A percentile compares a stretch with the other conserved stretches of the same genome.
These are phyloP conservation scores for Lachancea cidri DNA, from an alignment of 805 yeast species.

Conservation along the genomic window DNA sequence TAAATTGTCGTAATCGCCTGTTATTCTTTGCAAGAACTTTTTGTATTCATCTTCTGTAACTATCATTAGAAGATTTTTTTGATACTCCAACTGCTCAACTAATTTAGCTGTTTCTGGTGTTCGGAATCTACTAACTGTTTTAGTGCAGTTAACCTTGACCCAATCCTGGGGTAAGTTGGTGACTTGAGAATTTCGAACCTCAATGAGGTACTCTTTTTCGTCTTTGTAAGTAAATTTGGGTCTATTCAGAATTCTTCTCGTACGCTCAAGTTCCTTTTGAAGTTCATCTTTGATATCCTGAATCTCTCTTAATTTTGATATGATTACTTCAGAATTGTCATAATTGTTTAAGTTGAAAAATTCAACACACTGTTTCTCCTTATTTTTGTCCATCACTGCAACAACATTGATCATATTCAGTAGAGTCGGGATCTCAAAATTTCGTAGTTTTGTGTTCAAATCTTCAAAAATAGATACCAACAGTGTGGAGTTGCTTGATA, in stretches of 20 bases:
- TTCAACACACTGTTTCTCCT: constrained; percentile 40
- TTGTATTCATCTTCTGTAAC: constrained; percentile 26
- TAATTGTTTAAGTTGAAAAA: constrained; percentile 38
- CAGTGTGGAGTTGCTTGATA: constrained; percentile 25
- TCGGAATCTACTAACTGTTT: constrained; percentile 64
- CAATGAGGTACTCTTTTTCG: constrained; percentile 70
- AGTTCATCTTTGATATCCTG: constrained; percentile 43
- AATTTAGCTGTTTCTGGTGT: constrained; percentile 53
- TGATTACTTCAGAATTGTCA: constrained; percentile 38
- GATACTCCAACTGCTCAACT: constrained; percentile 52
- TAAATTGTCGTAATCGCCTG: constrained; percentile 34
- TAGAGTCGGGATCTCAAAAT: constrained; percentile 33
- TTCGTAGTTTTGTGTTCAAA: constrained; percentile 34
- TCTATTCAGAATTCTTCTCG: constrained; percentile 45
- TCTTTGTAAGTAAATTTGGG: constrained; percentile 55
- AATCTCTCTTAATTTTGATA: constrained; percentile 36
- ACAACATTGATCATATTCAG: constrained; percentile 46
- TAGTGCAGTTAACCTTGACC: constrained; percentile 69
- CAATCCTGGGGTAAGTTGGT: constrained; percentile 65
- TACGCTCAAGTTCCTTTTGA: constrained; percentile 44
- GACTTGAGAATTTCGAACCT: constrained; percentile 57
- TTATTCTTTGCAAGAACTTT: constrained; percentile 36
- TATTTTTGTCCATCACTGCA: constrained; percentile 48
- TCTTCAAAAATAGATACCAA: constrained; percentile 37
- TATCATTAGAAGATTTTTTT: constrained; percentile 43